Evolutionary conservation across 768 basidiomycete species (phyloP).

Genomic region (Pisolithus tinctorius): DNA sequence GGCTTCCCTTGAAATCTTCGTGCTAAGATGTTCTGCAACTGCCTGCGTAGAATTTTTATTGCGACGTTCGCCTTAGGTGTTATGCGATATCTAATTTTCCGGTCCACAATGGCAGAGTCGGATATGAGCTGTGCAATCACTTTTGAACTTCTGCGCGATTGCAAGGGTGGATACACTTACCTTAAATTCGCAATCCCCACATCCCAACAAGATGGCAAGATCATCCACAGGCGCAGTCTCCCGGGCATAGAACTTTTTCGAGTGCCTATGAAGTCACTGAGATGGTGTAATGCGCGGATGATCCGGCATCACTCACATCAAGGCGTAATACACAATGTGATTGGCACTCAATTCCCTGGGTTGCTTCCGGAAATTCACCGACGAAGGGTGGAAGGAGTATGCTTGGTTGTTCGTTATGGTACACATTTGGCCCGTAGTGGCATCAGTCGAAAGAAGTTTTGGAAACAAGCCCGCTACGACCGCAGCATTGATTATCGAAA

Average conservation of each 20-base stretch:
- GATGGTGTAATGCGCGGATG: background rate
- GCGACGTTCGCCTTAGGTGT: conserved; percentile 70
- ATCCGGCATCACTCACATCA: conserved; percentile 51
- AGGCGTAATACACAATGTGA: conserved; percentile 78
- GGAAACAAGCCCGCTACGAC: conserved; percentile 86
- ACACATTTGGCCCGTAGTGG: conserved; percentile 51
- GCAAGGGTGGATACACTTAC: conserved; percentile 29
- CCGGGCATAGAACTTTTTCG: conserved; percentile 89
- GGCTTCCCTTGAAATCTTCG: conserved; percentile 59
- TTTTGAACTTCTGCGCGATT: conserved; percentile 1
- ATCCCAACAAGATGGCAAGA: conserved; percentile 70
- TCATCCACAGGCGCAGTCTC: conserved; percentile 90
- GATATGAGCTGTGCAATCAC: conserved; percentile 52
- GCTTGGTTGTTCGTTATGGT: conserved; percentile 80
- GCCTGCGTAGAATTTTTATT: conserved; percentile 69
- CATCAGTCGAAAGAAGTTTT: conserved; percentile 75
- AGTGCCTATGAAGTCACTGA: conserved; percentile 55
- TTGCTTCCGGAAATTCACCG: conserved; percentile 76
- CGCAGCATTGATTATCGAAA: conserved; percentile 68
- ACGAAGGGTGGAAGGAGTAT: conserved; percentile 83
- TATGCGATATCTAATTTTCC: conserved; percentile 72
- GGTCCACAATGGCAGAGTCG: conserved; percentile 69
- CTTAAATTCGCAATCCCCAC: conserved; percentile 89
- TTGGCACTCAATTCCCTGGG: conserved; percentile 66
- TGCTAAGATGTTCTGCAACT: conserved; percentile 53